Percentiles rank a stretch among this genome's conserved stretches.
Conservation (phyloP, 2,329 filamentous ascomycete species). For the Trichoderma atrobrunneum region DNA sequence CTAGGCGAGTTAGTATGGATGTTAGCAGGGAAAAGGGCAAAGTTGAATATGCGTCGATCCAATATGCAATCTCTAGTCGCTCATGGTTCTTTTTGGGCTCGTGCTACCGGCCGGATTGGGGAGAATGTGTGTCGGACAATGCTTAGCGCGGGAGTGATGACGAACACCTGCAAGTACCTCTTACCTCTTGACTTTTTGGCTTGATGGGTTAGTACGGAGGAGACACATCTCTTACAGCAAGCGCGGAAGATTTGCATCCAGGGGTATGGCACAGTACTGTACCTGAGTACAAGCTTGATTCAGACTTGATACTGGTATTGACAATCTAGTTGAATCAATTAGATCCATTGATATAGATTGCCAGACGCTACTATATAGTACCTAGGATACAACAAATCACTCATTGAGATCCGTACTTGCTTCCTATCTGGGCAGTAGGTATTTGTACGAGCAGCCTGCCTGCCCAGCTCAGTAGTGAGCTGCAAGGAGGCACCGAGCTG, state of each 20-base stretch:
- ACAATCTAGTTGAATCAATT: neutral
- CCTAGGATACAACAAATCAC: neutral
- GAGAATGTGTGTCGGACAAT: neutral
- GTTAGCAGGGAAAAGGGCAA: neutral
- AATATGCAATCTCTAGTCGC: neutral
- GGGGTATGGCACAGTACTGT: neutral
- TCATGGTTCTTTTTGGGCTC: neutral
- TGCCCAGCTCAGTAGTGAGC: neutral
- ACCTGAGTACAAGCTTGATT: neutral
- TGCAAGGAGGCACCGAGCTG: neutral
- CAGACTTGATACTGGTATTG: neutral
- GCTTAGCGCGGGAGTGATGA: neutral
- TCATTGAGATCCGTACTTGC: neutral
- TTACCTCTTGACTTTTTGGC: neutral
- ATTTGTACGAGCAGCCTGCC: neutral
- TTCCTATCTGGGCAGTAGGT: neutral
- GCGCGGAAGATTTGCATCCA: neutral
- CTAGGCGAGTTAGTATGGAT: neutral
- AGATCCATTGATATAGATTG: neutral
- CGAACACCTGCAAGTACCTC: neutral
- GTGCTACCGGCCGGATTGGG: neutral
- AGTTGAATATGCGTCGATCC: neutral
- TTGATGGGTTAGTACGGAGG: neutral
- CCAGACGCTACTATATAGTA: neutral
- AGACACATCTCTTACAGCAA: neutral